These are phyloP conservation scores for Colletotrichum musae DNA, from an alignment of 2,329 filamentous ascomycete species.

Conservation along the genomic window DNA sequence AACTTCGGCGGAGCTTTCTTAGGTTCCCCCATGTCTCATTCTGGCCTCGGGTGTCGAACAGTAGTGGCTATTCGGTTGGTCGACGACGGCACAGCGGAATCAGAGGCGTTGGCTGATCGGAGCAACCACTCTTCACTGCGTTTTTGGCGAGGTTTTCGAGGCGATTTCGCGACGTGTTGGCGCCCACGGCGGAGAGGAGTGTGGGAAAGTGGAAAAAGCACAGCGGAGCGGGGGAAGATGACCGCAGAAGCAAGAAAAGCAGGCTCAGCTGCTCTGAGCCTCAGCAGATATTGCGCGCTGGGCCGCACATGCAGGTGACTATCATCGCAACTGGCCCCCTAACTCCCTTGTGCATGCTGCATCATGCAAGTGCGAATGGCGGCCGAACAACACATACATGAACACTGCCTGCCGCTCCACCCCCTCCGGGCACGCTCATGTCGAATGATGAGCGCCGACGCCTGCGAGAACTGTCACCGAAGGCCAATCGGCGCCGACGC, in stretches of 20 bases:
- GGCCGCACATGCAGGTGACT: conserved; percentile 2
- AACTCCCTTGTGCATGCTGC: conserved; percentile 20
- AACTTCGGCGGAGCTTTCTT: not conserved
- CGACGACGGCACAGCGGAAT: not conserved
- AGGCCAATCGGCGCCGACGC: not conserved
- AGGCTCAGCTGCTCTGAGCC: not conserved
- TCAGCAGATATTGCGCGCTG: conserved; percentile 1
- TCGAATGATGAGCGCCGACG: conserved; percentile 8
- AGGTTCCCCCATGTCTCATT: too few relatives aligned
- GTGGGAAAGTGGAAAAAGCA: conserved; percentile 6
- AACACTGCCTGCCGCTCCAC: conserved; percentile 17
- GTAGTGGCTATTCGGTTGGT: not conserved
- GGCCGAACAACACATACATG: conserved; percentile 29
- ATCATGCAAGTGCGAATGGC: conserved; percentile 18
- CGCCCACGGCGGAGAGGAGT: too few relatives aligned
- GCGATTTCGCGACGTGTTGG: too few relatives aligned
- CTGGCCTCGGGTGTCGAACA: too few relatives aligned
- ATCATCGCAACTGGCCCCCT: conserved; percentile 6
- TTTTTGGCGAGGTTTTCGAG: not conserved
- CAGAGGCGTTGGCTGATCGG: too few relatives aligned
- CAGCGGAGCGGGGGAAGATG: not conserved
- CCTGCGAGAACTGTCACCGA: not conserved
- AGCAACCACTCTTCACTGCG: conserved; percentile 13
- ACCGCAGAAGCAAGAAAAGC: too few relatives aligned
- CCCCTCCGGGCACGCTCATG: not conserved